phyloP scores from a whole-genome alignment of 2,329 filamentous ascomycete species.

The Setomelanomma holmii region DNA sequence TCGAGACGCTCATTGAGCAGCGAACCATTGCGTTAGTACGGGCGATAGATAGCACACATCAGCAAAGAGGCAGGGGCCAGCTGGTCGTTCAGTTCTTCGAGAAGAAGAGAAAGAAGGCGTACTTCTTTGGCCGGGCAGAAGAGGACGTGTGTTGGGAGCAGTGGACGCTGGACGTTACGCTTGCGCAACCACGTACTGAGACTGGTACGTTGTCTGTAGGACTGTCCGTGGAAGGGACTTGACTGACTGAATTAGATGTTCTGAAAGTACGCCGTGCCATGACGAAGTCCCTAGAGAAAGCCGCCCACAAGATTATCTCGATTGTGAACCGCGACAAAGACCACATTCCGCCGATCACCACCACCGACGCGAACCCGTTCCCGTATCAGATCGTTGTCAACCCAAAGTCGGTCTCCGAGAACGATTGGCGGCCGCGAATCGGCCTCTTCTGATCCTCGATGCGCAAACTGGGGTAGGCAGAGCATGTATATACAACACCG shows the following conservation, averaged over 20 bases:
- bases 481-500: slow-evolving; percentile 29
- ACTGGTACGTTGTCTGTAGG: slow-evolving; percentile 66
- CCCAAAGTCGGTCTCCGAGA: slow-evolving; percentile 69
- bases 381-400: slow-evolving; percentile 93
- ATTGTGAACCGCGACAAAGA: slow-evolving; percentile 89
- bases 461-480: not conserved
- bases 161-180: slow-evolving; percentile 93
- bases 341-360: slow-evolving; percentile 96
- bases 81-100: slow-evolving; percentile 94
- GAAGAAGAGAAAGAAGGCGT: slow-evolving; percentile 82
- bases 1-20: slow-evolving; percentile 93
- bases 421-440: slow-evolving; percentile 78
- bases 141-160: slow-evolving; percentile 97
- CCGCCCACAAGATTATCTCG: slow-evolving; percentile 87
- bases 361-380: slow-evolving; percentile 89
- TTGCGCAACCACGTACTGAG: slow-evolving; percentile 87
- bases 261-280: slow-evolving; percentile 89
- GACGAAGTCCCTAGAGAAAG: slow-evolving; percentile 86
- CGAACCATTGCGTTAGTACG: slow-evolving; percentile 80
- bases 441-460: slow-evolving; percentile 52
- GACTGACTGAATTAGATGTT: slow-evolving; percentile 67
- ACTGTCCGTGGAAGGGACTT: not conserved
- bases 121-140: slow-evolving; percentile 74
- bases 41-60: slow-evolving; percentile 69
- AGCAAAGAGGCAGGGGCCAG: slow-evolving; percentile 71